phyloP scores from a whole-genome alignment of 371 early-diverging fungal species.

The Mortierella polycephala region DNA sequence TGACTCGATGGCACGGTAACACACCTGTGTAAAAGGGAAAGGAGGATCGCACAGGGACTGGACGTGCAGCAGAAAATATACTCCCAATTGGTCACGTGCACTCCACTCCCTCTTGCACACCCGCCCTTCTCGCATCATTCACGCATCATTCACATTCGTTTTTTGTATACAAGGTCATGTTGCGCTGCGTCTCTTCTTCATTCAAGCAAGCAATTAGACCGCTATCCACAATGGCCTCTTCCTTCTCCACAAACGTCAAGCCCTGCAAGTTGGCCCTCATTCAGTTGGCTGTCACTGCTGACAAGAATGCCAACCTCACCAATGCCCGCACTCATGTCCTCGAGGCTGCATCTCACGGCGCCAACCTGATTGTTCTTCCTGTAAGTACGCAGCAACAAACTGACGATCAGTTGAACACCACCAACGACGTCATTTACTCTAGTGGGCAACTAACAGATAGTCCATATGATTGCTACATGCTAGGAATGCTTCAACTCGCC shows the following conservation, averaged over 20 bases:
- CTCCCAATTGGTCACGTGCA: too few relatives aligned
- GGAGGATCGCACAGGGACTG: not conserved
- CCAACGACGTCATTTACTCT: too few relatives aligned
- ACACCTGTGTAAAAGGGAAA: conserved; percentile 36
- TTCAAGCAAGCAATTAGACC: conserved; percentile 19
- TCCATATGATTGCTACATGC: not conserved
- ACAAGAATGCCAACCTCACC: conserved; percentile 83
- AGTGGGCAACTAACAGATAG: too few relatives aligned
- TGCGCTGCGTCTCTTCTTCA: conserved; percentile 29
- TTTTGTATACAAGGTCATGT: conserved; percentile 17
- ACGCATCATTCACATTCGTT: too few relatives aligned
- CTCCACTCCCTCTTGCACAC: too few relatives aligned
- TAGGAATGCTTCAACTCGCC: conserved; percentile 97
- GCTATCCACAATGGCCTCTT: conserved; percentile 42
- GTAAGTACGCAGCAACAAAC: conserved; percentile 53
- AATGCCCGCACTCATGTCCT: conserved; percentile 81
- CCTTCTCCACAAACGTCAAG: conserved; percentile 45
- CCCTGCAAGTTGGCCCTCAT: conserved; percentile 78
- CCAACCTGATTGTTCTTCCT: conserved; percentile 90
- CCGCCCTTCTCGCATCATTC: too few relatives aligned
- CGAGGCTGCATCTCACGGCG: conserved; percentile 85
- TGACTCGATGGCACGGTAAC: not conserved
- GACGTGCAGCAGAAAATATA: too few relatives aligned
- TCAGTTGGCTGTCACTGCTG: conserved; percentile 79
- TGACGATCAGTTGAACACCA: too few relatives aligned